Evolutionary conservation across 2,329 filamentous ascomycete genomes (phyloP), one percentile per base, ranked within the genome.

Genomic region (Colletotrichum somersetense): DNA sequence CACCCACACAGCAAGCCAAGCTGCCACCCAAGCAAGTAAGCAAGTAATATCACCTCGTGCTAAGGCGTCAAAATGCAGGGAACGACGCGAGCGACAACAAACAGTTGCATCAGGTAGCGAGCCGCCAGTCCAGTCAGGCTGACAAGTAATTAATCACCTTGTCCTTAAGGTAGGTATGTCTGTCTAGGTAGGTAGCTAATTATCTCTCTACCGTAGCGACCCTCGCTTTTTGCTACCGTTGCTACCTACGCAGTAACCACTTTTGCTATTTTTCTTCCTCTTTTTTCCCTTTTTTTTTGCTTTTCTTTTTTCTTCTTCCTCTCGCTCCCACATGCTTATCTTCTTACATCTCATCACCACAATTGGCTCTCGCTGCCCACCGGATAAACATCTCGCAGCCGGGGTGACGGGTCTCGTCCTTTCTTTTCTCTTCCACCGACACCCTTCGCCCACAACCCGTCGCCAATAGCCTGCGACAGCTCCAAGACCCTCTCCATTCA

Each of bases 391-490:
- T 40, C 26, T 33, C 26, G 14, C 46, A n/a, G 40, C 18, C 40
- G 57, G 30, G 30, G 33, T 52, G 44, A 62, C 59, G 14, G 30
- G 59, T 46, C 20, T 38, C 38, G 38, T 52, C 35, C 33, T 62
- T 62, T 48, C 48, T 38, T 38, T 30, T 53, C 26, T 30, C 6
- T 53, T 26, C 7, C 26, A 48, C 0, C 46, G 48, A 40, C 46
- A 30, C 16, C 59, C 20, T 62, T 48, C 20, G 30, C 23, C 30
- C 30, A 38, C 30, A 23, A 14, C 57, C 40, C 40, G 26, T 59
- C 44, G 38, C 57, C 57, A 61, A 61, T 61, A 62, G 44, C 59
- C 50, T 52, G 46, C 62, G 33, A 40, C 23, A 40, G 5, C 59
- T 50, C 46, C 59, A 62, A 62, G 59, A 62, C 44, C 14, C 38